Conservation (phyloP, 768 basidiomycete species). For the Collybia mongolica region DNA sequence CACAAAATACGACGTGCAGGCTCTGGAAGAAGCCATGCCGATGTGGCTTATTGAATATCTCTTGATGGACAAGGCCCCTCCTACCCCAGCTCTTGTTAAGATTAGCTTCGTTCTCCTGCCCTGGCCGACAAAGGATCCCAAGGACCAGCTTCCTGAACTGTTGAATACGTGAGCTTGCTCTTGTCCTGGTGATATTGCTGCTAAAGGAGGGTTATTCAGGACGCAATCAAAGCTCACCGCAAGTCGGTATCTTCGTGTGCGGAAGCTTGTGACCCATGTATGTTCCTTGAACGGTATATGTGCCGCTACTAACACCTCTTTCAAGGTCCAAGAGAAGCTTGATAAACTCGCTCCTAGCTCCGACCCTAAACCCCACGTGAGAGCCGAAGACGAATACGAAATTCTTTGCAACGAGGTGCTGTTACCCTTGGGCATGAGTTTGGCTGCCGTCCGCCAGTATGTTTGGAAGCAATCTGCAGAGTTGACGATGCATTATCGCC, state of each 20-base stretch:
- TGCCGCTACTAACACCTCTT: neutral
- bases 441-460: constrained; percentile 88
- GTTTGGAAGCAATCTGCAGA: constrained; percentile 80
- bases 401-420: constrained; percentile 85
- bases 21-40: constrained; percentile 78
- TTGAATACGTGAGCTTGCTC: constrained; percentile 69
- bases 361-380: constrained; percentile 18
- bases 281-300: constrained; percentile 18
- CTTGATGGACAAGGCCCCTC: constrained; percentile 59
- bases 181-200: neutral
- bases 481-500: constrained; percentile 75
- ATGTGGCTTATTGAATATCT: constrained; percentile 89
- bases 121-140: constrained; percentile 57
- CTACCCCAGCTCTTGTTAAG: constrained; percentile 59
- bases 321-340: constrained; percentile 81
- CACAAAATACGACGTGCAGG: constrained; percentile 35
- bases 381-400: constrained; percentile 76
- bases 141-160: constrained; percentile 72
- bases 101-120: constrained; percentile 89
- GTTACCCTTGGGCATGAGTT: constrained; percentile 83
- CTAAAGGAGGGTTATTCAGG: constrained; percentile 28
- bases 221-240: constrained; percentile 87
- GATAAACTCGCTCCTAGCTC: constrained; percentile 40
- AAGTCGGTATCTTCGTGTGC: constrained; percentile 78
- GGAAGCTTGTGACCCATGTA: constrained; percentile 84